A percentile compares a stretch with the other conserved stretches of the same genome.
phyloP scores from a whole-genome alignment of 2,329 filamentous ascomycete species.

The Capronia coronata region DNA sequence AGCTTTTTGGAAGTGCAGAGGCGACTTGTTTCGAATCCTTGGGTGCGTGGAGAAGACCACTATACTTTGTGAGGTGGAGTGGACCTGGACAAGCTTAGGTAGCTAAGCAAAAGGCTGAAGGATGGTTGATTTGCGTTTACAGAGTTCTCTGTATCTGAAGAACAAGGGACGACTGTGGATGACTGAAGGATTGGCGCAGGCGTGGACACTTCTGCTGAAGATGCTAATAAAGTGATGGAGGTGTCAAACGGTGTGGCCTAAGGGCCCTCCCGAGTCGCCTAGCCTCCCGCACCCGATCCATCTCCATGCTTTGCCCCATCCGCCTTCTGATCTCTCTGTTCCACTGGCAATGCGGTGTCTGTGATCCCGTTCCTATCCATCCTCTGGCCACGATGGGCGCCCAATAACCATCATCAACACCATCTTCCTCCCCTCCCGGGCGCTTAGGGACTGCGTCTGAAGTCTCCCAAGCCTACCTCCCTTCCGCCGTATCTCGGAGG shows the following conservation, averaged over 20 bases:
- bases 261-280: too few relatives aligned
- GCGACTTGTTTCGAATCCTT: background rate
- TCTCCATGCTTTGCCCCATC: background rate
- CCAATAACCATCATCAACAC: slow-evolving; percentile 1
- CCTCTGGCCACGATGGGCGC: background rate
- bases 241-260: too few relatives aligned
- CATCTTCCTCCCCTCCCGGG: slow-evolving; percentile 8
- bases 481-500: background rate
- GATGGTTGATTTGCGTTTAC: background rate
- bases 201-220: too few relatives aligned
- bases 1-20: background rate
- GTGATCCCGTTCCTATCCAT: background rate
- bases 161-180: background rate
- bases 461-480: slow-evolving; percentile 7
- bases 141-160: background rate
- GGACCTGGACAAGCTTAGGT: too few relatives aligned
- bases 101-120: background rate
- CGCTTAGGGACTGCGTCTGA: slow-evolving; percentile 17
- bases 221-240: too few relatives aligned
- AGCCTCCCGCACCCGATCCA: background rate
- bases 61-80: background rate
- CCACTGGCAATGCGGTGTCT: background rate
- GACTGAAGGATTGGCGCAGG: too few relatives aligned
- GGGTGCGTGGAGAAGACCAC: background rate
- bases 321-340: background rate